Percentiles rank a stretch among this genome's conserved stretches.
Evolutionary conservation across 345 rosid species (phyloP).

Genomic region (Turritis glabra): DNA sequence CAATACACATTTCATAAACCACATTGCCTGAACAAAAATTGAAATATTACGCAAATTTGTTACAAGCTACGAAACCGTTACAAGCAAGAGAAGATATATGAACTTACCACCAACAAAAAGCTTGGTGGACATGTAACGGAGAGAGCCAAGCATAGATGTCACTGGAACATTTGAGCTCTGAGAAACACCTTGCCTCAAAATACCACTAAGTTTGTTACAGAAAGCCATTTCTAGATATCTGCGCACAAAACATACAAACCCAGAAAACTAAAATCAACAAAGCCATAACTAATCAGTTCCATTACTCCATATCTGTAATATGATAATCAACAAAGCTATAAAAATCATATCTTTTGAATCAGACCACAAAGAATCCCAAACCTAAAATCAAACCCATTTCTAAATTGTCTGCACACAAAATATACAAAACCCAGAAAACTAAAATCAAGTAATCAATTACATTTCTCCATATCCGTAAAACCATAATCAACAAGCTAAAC

Average conservation of each 20-base stretch:
- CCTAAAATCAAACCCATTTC: conserved; percentile 54
- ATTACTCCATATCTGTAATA: neutral
- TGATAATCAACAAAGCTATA: too few species aligned
- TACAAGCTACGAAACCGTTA: neutral
- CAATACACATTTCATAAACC: neutral
- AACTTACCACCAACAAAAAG: conserved; percentile 79
- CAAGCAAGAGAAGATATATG: neutral
- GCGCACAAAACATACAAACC: neutral
- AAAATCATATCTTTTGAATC: neutral
- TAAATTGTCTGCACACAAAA: neutral
- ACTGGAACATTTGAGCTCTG: conserved; percentile 46
- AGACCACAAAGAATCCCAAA: neutral
- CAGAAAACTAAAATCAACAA: conserved; percentile 1
- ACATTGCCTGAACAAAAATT: neutral
- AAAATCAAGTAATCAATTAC: neutral
- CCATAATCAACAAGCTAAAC: too few species aligned
- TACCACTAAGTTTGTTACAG: conserved; percentile 52
- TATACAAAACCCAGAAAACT: neutral
- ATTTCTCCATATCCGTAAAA: too few species aligned
- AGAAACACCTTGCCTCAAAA: conserved; percentile 48
- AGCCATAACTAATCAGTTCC: neutral
- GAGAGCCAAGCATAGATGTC: conserved; percentile 55
- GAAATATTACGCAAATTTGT: too few species aligned
- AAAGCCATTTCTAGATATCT: conserved; percentile 56
- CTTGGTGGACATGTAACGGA: conserved; percentile 57